Conservation (phyloP, 805 yeast genomes). For the Saturnispora ahearnii region DNA sequence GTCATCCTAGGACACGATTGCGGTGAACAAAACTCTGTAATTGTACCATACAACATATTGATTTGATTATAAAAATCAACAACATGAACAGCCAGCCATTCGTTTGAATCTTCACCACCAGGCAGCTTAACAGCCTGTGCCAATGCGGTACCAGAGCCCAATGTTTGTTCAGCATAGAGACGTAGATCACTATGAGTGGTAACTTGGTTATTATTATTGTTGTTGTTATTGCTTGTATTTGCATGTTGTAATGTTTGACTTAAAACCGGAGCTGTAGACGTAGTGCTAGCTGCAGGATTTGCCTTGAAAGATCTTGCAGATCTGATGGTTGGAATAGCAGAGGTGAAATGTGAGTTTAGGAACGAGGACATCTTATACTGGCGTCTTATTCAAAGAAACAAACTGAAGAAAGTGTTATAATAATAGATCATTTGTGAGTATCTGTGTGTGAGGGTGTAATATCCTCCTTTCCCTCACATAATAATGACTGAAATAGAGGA, state of each 20-base stretch:
- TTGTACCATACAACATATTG: conserved; percentile 79
- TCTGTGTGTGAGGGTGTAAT: neutral
- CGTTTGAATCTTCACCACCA: conserved; percentile 85
- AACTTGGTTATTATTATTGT: conserved; percentile 9
- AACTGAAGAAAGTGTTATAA: neutral
- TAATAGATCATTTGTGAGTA: neutral
- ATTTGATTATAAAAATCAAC: conserved; percentile 83
- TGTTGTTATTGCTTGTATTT: conserved; percentile 11
- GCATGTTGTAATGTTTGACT: conserved; percentile 10
- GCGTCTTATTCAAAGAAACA: neutral
- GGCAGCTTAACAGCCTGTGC: conserved; percentile 93
- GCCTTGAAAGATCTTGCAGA: conserved; percentile 28
- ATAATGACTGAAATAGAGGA: no score
- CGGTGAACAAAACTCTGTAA: conserved; percentile 96
- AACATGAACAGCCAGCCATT: conserved; percentile 91
- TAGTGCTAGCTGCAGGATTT: conserved; percentile 21
- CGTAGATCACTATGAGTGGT: conserved; percentile 62
- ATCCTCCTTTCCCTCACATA: no score
- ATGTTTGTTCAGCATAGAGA: conserved; percentile 85
- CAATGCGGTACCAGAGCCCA: conserved; percentile 86
- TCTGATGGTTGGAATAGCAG: conserved; percentile 28
- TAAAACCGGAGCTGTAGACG: conserved; percentile 15
- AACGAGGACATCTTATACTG: conserved; percentile 17
- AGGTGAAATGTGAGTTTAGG: conserved; percentile 23
- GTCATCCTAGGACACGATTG: conserved; percentile 93